Evolutionary conservation across 2,329 filamentous ascomycete genomes (phyloP).

Genomic region (Cyphellophora europaea): DNA sequence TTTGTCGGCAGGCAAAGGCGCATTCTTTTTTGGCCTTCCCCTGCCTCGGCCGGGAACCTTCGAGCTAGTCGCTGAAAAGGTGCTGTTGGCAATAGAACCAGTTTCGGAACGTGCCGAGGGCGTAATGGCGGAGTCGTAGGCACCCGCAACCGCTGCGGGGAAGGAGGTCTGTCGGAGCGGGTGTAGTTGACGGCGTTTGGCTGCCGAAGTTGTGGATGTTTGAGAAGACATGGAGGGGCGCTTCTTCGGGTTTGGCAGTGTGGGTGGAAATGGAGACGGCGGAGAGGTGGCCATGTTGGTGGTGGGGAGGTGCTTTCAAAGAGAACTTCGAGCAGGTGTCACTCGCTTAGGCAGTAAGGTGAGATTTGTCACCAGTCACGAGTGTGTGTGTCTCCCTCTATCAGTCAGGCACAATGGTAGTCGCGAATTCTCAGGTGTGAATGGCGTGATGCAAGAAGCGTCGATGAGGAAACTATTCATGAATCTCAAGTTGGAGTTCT

Average conservation of each 20-base stretch:
- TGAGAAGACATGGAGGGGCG: conserved; percentile 31
- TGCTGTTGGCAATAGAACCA: conserved; percentile 15
- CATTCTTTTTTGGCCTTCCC: conserved; percentile 17
- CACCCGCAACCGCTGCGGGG: conserved; percentile 21
- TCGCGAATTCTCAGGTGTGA: no score
- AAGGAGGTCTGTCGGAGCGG: conserved; percentile 39
- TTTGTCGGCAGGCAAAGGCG: neutral
- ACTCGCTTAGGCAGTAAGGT: no score
- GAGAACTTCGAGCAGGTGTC: no score
- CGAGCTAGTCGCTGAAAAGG: conserved; percentile 12
- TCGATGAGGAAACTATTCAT: no score
- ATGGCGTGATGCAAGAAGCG: no score
- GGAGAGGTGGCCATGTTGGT: conserved; percentile 17
- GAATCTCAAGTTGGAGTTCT: no score
- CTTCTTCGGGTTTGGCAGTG: conserved; percentile 27
- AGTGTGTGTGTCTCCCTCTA: no score
- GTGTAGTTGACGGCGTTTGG: conserved; percentile 25
- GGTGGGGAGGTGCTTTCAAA: neutral
- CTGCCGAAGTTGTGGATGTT: conserved; percentile 22
- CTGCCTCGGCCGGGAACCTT: conserved; percentile 14
- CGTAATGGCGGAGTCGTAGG: conserved; percentile 7
- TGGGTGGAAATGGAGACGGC: conserved; percentile 13
- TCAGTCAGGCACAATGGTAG: no score
- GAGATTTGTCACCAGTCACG: no score
- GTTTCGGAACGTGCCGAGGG: conserved; percentile 19